Conservation (phyloP, 148 eudicot genomes). For the Suaeda aralocaspica region DNA sequence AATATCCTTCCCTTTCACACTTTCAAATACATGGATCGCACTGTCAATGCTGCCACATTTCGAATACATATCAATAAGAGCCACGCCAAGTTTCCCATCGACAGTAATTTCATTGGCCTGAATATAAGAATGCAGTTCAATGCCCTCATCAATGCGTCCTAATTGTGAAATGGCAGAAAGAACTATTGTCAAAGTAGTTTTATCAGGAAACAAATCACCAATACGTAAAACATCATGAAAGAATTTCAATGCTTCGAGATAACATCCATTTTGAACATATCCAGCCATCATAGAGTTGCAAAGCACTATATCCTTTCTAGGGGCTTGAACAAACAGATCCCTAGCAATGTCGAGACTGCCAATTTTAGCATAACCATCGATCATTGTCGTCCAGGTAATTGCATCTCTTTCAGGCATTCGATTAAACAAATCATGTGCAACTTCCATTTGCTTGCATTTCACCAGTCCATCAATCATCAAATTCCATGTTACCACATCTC, state of each 20-base stretch:
- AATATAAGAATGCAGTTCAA: constrained; percentile 44
- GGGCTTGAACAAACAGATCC: constrained; percentile 46
- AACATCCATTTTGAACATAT: constrained; percentile 48
- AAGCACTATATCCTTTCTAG: constrained; percentile 49
- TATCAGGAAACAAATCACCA: constrained; percentile 44
- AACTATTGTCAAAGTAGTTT: constrained; percentile 43
- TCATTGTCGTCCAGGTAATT: constrained; percentile 62
- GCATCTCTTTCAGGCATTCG: constrained; percentile 55
- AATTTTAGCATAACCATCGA: constrained; percentile 59
- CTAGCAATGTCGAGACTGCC: constrained; percentile 50
- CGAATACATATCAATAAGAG: constrained; percentile 82
- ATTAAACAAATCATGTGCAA: constrained; percentile 45
- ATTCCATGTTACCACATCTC: constrained; percentile 63
- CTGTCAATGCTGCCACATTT: constrained; percentile 64
- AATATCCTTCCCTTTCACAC: constrained; percentile 33
- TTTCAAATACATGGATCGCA: constrained; percentile 48
- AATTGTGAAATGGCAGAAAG: constrained; percentile 64
- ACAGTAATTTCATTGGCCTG: constrained; percentile 29
- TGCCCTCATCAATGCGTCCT: constrained; percentile 53
- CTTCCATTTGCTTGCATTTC: constrained; percentile 47
- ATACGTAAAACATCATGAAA: constrained; percentile 35
- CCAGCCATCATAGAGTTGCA: constrained; percentile 77
- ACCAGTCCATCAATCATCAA: constrained; percentile 53
- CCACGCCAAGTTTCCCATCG: constrained; percentile 63
- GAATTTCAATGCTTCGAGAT: constrained; percentile 48